Conservation (phyloP, 495 filamentous ascomycete genomes). For the Penicillium parvum region DNA sequence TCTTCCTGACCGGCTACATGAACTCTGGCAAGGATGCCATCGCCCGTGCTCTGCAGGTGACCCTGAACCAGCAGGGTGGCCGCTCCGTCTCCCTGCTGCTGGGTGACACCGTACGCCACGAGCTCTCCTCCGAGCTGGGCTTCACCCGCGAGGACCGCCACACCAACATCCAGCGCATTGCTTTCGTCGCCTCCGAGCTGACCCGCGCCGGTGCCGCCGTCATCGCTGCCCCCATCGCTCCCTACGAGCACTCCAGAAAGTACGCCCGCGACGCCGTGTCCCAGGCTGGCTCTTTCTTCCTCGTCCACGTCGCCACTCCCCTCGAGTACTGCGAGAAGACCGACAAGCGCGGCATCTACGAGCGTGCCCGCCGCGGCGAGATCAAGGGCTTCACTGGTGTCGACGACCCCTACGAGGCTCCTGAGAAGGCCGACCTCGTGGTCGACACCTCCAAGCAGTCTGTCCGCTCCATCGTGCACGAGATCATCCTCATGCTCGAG, state of each 20-base stretch:
- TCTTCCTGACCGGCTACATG: slow-evolving; percentile 95
- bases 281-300: slow-evolving; percentile 85
- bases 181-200: slow-evolving; percentile 92
- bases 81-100: slow-evolving; percentile 89
- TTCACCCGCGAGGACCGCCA: slow-evolving; percentile 92
- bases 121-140: slow-evolving; percentile 91
- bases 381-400: slow-evolving; percentile 99
- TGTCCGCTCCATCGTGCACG: slow-evolving; percentile 90
- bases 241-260: slow-evolving; percentile 72
- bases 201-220: slow-evolving; percentile 90
- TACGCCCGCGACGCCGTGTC: slow-evolving; percentile 78
- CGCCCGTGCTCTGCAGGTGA: slow-evolving; percentile 91
- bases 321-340: slow-evolving; percentile 92
- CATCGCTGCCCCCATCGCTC: slow-evolving; percentile 96
- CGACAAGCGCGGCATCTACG: slow-evolving; percentile 90
- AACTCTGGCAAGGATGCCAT: slow-evolving; percentile 97
- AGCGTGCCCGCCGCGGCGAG: slow-evolving; percentile 76
- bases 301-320: slow-evolving; percentile 90
- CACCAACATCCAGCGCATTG: slow-evolving; percentile 93
- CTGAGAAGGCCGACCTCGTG: slow-evolving; percentile 73
- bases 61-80: slow-evolving; percentile 96
- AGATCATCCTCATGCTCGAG: slow-evolving; percentile 92
- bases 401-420: slow-evolving; percentile 92
- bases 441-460: slow-evolving; percentile 82
- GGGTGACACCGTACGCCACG: slow-evolving; percentile 89